These are phyloP conservation scores for Raddia distichophylla DNA, from an alignment of 176 grass and related monocot species.

Conservation along the genomic window DNA sequence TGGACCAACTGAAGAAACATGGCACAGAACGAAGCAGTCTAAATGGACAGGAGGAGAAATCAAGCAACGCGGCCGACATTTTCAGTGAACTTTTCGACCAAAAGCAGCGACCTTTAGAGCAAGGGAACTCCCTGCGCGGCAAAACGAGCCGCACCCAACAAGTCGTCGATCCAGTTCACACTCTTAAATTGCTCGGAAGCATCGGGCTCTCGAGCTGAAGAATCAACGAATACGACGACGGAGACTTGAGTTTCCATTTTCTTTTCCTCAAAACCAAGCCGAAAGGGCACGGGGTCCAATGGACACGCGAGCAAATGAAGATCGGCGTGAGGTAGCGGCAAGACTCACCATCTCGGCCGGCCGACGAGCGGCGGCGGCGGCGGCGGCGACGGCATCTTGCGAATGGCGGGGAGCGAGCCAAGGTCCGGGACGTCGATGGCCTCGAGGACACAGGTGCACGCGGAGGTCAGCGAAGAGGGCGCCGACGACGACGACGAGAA, in stretches of 20 bases:
- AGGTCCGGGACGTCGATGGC: slow-evolving; percentile 25
- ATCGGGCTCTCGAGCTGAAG: not conserved
- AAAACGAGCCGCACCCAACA: not conserved
- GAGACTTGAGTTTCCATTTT: not conserved
- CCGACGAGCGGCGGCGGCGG: slow-evolving; percentile 12
- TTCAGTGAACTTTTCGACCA: not conserved
- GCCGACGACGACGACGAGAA: not conserved
- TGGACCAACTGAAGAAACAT: slow-evolving; percentile 16
- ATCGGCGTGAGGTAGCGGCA: not conserved
- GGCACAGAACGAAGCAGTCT: slow-evolving; percentile 7
- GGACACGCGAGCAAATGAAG: not conserved
- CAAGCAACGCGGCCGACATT: not conserved
- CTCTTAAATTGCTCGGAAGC: not conserved
- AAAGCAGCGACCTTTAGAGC: slow-evolving; percentile 9
- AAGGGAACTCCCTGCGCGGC: not conserved
- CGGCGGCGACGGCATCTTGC: slow-evolving; percentile 6
- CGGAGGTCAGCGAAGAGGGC: not conserved
- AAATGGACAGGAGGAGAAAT: slow-evolving; percentile 11
- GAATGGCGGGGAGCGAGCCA: slow-evolving; percentile 7
- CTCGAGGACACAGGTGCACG: not conserved
- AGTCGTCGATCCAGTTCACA: not conserved
- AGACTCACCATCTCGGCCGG: slow-evolving; percentile 36
- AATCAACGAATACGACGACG: not conserved
- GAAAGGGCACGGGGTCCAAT: not conserved
- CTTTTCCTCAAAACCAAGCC: not conserved